Evolutionary conservation across 73 alveolate genomes (phyloP).

Genomic region (Tetrahymena borealis): DNA sequence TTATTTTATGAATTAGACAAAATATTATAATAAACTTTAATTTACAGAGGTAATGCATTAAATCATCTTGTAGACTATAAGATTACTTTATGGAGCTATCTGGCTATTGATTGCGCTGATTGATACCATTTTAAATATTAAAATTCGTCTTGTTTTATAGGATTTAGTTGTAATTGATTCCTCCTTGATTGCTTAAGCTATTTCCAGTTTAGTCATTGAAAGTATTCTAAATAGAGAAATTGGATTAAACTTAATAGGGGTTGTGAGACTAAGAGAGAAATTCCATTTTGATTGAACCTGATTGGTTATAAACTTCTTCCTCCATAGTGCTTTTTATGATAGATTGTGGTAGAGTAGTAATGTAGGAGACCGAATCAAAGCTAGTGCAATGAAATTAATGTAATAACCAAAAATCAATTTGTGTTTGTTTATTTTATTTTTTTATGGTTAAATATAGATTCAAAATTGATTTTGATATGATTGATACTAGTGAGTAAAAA

Average conservation of each 20-base stretch:
- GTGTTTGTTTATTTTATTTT: too few species aligned
- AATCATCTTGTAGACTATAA: background rate
- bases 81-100: background rate
- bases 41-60: background rate
- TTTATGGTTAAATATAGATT: background rate
- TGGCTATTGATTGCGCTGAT: background rate
- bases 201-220: background rate
- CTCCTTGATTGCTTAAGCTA: background rate
- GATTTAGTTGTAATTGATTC: background rate
- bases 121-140: background rate
- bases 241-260: background rate
- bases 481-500: background rate
- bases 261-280: background rate
- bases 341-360: too few species aligned
- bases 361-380: too few species aligned
- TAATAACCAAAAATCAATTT: too few species aligned
- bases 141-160: background rate
- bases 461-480: background rate
- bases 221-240: background rate
- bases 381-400: too few species aligned
- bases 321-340: background rate
- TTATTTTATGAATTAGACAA: too few species aligned
- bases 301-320: background rate
- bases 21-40: too few species aligned
- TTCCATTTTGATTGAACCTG: background rate